phyloP scores from a whole-genome alignment of 371 early-diverging fungal genomes.

The Gilbertella persicaria region DNA sequence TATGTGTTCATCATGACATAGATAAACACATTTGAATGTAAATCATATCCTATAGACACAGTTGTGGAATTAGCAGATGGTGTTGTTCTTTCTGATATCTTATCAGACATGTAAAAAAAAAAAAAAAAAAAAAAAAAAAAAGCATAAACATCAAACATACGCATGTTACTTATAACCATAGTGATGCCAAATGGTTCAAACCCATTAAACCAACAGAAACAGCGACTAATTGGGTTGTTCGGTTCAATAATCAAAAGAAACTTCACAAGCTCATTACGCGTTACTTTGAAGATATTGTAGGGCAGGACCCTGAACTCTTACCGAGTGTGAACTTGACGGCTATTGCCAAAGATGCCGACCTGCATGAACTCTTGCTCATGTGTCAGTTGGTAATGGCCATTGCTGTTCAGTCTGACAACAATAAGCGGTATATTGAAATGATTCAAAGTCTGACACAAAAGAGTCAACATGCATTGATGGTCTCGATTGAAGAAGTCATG shows the following conservation, averaged over 20 bases:
- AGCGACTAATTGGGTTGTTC: conserved; percentile 88
- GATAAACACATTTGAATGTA: conserved; percentile 75
- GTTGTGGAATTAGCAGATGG: conserved; percentile 84
- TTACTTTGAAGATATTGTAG: conserved; percentile 88
- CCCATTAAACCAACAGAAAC: conserved; percentile 60
- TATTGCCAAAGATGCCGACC: conserved; percentile 83
- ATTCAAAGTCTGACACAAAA: conserved; percentile 81
- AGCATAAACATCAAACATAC: background rate
- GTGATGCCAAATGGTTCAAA: conserved; percentile 92
- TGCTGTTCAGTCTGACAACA: conserved; percentile 88
- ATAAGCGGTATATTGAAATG: conserved; percentile 80
- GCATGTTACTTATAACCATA: conserved; percentile 22
- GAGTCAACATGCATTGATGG: conserved; percentile 88
- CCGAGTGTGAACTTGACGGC: conserved; percentile 69
- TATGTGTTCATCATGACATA: conserved; percentile 33
- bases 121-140: background rate
- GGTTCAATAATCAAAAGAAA: conserved; percentile 88
- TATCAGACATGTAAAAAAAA: conserved; percentile 78
- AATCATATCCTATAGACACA: conserved; percentile 61
- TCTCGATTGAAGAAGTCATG: conserved; percentile 81
- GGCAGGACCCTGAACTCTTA: conserved; percentile 59
- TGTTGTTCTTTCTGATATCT: conserved; percentile 76
- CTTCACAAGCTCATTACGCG: conserved; percentile 81
- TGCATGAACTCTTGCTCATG: conserved; percentile 72
- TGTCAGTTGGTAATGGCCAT: conserved; percentile 81